These are phyloP conservation scores for Parathielavia hyrcaniae DNA, from an alignment of 495 filamentous ascomycete species.

Conservation along the genomic window DNA sequence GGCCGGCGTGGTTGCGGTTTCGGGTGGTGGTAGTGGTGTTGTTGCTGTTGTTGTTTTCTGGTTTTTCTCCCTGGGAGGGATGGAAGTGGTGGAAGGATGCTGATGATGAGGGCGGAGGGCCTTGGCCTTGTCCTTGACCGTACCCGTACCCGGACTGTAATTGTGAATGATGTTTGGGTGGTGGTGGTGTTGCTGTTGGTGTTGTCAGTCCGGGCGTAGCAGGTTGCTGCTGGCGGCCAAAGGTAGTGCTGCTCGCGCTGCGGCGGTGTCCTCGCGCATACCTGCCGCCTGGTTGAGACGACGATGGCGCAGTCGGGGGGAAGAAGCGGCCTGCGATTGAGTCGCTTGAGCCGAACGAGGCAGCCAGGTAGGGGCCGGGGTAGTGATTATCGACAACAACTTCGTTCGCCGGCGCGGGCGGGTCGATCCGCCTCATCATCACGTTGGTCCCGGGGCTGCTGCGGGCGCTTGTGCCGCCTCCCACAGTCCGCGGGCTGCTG, in stretches of 20 bases:
- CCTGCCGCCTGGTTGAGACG: neutral
- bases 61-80: too few species aligned
- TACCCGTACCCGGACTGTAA: too few species aligned
- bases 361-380: neutral
- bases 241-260: constrained; percentile 16
- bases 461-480: too few species aligned
- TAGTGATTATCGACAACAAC: neutral
- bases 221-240: constrained; percentile 5
- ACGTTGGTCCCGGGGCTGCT: constrained; percentile 8
- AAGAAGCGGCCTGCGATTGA: constrained; percentile 19
- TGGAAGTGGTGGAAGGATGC: too few species aligned
- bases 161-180: too few species aligned
- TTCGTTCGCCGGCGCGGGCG: constrained; percentile 1
- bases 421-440: constrained; percentile 18
- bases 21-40: neutral
- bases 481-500: constrained; percentile 23
- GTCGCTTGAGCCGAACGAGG: neutral
- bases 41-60: too few species aligned
- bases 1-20: constrained; percentile 4
- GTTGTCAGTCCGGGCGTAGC: too few species aligned
- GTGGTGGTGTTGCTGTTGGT: too few species aligned
- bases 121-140: too few species aligned
- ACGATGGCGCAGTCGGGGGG: neutral
- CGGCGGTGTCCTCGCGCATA: constrained; percentile 10
- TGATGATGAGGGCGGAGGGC: too few species aligned